phyloP scores from a whole-genome alignment of 2,329 filamentous ascomycete species.

The Trichoderma arundinaceum region DNA sequence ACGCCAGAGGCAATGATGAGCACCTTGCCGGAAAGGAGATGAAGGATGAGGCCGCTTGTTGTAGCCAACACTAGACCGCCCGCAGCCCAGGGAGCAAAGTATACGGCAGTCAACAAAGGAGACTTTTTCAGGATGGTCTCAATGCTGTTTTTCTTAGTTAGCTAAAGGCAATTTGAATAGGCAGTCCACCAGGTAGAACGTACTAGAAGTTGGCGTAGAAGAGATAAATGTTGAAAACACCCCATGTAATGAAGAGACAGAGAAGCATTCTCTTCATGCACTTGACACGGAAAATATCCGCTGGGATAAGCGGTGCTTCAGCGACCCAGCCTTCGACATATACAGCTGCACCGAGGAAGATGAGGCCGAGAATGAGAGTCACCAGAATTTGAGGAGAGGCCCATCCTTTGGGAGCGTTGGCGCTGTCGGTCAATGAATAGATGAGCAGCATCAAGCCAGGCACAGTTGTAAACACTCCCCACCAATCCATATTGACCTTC shows the following conservation, averaged over 20 bases:
- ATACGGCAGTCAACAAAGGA: conserved; percentile 62
- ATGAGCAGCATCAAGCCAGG: conserved; percentile 68
- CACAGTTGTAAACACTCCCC: conserved; percentile 59
- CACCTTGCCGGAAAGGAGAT: conserved; percentile 59
- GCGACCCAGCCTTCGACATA: conserved; percentile 71
- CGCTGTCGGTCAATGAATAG: conserved; percentile 70
- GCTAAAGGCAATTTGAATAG: not conserved
- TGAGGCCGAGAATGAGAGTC: conserved; percentile 61
- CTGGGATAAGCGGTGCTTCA: conserved; percentile 64
- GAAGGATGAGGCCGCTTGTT: conserved; percentile 60
- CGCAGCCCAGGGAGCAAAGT: conserved; percentile 63
- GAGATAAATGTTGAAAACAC: conserved; percentile 66
- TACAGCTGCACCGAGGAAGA: conserved; percentile 58
- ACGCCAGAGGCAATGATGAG: conserved; percentile 59
- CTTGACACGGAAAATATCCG: conserved; percentile 66
- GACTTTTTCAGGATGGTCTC: conserved; percentile 56
- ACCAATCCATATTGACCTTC: conserved; percentile 63
- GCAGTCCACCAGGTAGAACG: conserved; percentile 35
- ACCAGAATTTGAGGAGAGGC: conserved; percentile 67
- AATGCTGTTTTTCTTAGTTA: conserved; percentile 49
- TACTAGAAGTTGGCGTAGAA: conserved; percentile 70
- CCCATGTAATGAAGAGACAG: conserved; percentile 55
- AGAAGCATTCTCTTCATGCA: conserved; percentile 64
- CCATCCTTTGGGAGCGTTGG: conserved; percentile 67
- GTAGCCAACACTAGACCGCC: conserved; percentile 64